phyloP scores from a whole-genome alignment of 140 eudicot species.

The Stevia rebaudiana region DNA sequence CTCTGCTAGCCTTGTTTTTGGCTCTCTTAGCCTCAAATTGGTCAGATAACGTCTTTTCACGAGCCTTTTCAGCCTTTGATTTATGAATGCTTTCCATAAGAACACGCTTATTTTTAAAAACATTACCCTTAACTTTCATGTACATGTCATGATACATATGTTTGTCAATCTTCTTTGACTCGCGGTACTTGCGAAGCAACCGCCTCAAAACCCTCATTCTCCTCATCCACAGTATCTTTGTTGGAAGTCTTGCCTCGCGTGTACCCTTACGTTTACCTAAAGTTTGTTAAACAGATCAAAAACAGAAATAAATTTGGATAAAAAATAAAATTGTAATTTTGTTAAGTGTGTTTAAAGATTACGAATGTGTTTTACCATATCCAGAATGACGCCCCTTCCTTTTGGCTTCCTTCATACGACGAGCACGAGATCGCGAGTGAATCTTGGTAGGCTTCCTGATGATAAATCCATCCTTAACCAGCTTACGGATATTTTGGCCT shows the following conservation, averaged over 20 bases:
- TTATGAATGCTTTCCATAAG: constrained; percentile 97
- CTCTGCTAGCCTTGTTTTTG: constrained; percentile 97
- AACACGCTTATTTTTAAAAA: constrained; percentile 91
- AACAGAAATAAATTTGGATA: background rate
- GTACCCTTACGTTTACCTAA: constrained; percentile 97
- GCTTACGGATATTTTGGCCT: constrained; percentile 90
- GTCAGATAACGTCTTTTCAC: constrained; percentile 89
- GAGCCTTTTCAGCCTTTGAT: constrained; percentile 96
- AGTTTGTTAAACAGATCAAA: background rate
- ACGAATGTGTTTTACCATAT: constrained; percentile 43
- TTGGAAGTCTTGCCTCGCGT: constrained; percentile 92
- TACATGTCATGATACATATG: constrained; percentile 99
- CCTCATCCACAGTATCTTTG: constrained; percentile 91
- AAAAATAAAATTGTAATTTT: background rate
- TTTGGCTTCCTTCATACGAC: constrained; percentile 89
- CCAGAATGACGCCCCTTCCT: constrained; percentile 98
- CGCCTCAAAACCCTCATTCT: constrained; percentile 90
- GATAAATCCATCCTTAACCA: constrained; percentile 92
- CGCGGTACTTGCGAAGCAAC: constrained; percentile 82
- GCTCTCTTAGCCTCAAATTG: constrained; percentile 97
- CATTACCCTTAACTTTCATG: constrained; percentile 98
- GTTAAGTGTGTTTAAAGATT: background rate
- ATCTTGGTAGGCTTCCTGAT: constrained; percentile 97
- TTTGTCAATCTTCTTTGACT: constrained; percentile 92
- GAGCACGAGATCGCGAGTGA: constrained; percentile 92